Conservation (phyloP, 176 grass and related monocot species). For the Thinopyrum elongatum region DNA sequence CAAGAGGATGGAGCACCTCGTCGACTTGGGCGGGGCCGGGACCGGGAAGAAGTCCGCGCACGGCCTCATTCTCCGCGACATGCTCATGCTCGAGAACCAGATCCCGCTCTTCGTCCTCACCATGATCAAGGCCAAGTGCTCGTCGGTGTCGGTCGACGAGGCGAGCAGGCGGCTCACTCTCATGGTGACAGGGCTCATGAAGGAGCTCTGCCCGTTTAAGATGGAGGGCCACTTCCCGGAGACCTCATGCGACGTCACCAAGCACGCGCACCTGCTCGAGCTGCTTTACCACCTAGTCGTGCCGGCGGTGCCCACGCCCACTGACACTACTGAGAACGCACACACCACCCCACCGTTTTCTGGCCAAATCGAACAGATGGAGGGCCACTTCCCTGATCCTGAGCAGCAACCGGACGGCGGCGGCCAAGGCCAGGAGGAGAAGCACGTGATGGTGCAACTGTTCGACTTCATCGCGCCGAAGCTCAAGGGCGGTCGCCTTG, state of each 20-base stretch:
- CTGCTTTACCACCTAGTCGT: conserved; percentile 61
- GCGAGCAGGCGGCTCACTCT: conserved; percentile 32
- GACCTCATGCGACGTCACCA: conserved; percentile 33
- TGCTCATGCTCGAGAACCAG: conserved; percentile 54
- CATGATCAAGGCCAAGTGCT: conserved; percentile 37
- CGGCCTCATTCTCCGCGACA: conserved; percentile 67
- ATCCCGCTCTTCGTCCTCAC: conserved; percentile 49
- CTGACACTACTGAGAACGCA: not conserved
- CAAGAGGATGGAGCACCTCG: conserved; percentile 6
- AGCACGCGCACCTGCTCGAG: conserved; percentile 69
- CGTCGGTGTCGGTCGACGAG: conserved; percentile 31
- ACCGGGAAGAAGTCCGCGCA: conserved; percentile 66
- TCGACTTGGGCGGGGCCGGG: conserved; percentile 34
- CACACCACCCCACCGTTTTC: too few relatives aligned
- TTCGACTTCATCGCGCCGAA: conserved; percentile 28
- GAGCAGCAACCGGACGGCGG: too few relatives aligned
- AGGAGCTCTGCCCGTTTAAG: conserved; percentile 78
- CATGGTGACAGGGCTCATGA: conserved; percentile 63
- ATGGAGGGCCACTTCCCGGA: conserved; percentile 48
- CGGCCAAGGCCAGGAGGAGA: not conserved
- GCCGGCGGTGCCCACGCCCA: conserved; percentile 23
- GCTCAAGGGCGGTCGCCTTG: conserved; percentile 37
- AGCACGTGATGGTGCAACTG: conserved; percentile 42
- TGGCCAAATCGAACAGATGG: too few relatives aligned
- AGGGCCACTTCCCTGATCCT: not conserved